Evolutionary conservation across 129 eudicot genomes (phyloP).

Genomic region (Flaveria trinervia): DNA sequence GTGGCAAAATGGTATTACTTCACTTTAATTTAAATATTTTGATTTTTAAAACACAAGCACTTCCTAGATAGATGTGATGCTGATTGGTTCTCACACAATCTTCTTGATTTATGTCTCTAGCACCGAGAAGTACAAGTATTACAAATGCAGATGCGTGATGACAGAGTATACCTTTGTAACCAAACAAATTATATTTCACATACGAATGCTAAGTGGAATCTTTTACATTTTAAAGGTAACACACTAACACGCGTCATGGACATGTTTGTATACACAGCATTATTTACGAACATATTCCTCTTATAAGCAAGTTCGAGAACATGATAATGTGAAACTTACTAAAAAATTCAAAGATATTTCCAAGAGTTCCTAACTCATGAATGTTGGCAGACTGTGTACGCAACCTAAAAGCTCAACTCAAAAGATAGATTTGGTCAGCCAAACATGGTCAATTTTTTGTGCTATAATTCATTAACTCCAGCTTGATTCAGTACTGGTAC

Average conservation of each 20-base stretch:
- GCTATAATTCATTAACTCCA: background rate
- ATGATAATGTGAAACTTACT: background rate
- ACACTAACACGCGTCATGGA: background rate
- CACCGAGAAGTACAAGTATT: background rate
- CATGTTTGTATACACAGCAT: background rate
- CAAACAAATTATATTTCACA: background rate
- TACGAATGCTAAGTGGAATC: background rate
- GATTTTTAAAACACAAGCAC: too few relatives aligned
- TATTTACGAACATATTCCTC: background rate
- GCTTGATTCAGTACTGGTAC: conserved; percentile 8
- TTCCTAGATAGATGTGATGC: too few relatives aligned
- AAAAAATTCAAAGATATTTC: background rate
- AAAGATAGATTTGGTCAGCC: background rate
- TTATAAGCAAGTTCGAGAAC: background rate
- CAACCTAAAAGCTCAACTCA: background rate
- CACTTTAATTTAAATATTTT: too few relatives aligned
- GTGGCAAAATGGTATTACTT: background rate
- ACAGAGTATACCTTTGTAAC: background rate
- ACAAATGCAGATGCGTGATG: background rate
- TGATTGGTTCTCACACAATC: background rate
- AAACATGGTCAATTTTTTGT: background rate
- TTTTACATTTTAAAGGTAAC: background rate
- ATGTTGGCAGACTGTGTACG: background rate
- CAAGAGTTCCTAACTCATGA: background rate
- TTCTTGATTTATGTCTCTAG: too few relatives aligned